Evolutionary conservation across 495 filamentous ascomycete species (phyloP), one percentile per base, ranked within the genome.

Genomic region (Aspergillus saccharolyticus): DNA sequence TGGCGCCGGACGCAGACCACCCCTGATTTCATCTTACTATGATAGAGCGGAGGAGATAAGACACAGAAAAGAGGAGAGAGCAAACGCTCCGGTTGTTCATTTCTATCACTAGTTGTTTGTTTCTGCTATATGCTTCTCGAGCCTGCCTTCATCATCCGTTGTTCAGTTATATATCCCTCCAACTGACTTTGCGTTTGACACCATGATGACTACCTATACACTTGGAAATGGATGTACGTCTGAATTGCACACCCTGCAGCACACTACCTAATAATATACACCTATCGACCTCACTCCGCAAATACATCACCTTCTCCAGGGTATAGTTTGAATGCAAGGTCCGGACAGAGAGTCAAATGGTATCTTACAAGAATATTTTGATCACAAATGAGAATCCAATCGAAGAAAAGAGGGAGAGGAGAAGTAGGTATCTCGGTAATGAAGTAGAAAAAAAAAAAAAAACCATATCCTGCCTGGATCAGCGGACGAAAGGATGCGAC

Each of bases 401-500:
- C 5, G 24, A 54, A 54, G 0, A 20, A 22, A 56, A 49, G 44
- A 45, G 22, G 19, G 21, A 25, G 21, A 49, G 46, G n/a, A 49
- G 21, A 15, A 45, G 47, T 42, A 42, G 51, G 51, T 53, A 53
- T 53, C 51, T 53, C 51, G 42, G 22, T 53, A 53, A 50, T 39
- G 25, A 49, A 14, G 46, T 49, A n/a, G n/a, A n/a, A 28, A 50
- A 30, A 22, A 16, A 16, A 47, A 60, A 53, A 52, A 57, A 42
- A 60, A 55, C 54, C 47, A 43, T 45, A 46, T 19, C 21, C 18
- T 46, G 21, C 21, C 44, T 39, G 33, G 33, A 39, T 39, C 33
- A 12, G 33, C 14, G 33, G 33, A 39, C 33, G 33, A 39, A 39
- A 10, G 33, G 33, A 12, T 39, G n/a, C 9, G 25, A 51, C n/a